These are phyloP conservation scores for Kockiozyma suomiensis DNA, from an alignment of 805 yeast genomes.

Conservation along the genomic window DNA sequence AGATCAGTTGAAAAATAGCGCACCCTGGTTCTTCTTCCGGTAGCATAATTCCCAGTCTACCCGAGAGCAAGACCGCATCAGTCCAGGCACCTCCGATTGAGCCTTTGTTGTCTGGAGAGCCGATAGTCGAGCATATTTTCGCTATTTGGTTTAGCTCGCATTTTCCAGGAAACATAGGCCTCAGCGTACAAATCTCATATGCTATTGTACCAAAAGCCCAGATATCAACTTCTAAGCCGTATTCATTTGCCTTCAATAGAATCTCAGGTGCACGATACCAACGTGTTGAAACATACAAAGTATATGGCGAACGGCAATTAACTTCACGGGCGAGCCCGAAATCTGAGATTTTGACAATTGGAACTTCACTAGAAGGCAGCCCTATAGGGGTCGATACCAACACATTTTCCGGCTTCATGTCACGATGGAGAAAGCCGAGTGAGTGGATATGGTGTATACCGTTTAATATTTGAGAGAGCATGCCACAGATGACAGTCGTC, in stretches of 20 bases:
- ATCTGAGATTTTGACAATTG: constrained; percentile 86
- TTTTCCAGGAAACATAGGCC: constrained; percentile 83
- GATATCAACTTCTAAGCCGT: constrained; percentile 79
- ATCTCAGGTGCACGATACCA: constrained; percentile 98
- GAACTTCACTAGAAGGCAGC: constrained; percentile 51
- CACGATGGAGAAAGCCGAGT: constrained; percentile 76
- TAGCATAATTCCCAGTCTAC: constrained; percentile 56
- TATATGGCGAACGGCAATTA: constrained; percentile 63
- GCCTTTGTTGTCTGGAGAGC: constrained; percentile 59
- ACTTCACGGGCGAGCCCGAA: constrained; percentile 86
- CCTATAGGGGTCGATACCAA: constrained; percentile 41
- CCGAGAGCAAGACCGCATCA: constrained; percentile 57
- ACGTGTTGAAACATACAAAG: constrained; percentile 90
- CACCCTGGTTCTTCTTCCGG: constrained; percentile 44
- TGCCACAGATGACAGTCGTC: neutral
- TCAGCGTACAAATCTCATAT: constrained; percentile 76
- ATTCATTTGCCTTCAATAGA: constrained; percentile 52
- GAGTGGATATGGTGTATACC: constrained; percentile 84
- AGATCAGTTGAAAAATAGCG: constrained; percentile 11
- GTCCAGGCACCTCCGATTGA: constrained; percentile 72
- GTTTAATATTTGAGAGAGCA: constrained; percentile 57
- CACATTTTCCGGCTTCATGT: constrained; percentile 91
- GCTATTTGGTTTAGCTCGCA: constrained; percentile 78
- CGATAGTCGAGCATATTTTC: constrained; percentile 67
- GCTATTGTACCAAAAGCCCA: constrained; percentile 95